These are phyloP conservation scores for Scopulariopsis brevicaulis DNA, from an alignment of 2,329 filamentous ascomycete genomes.

Conservation along the genomic window DNA sequence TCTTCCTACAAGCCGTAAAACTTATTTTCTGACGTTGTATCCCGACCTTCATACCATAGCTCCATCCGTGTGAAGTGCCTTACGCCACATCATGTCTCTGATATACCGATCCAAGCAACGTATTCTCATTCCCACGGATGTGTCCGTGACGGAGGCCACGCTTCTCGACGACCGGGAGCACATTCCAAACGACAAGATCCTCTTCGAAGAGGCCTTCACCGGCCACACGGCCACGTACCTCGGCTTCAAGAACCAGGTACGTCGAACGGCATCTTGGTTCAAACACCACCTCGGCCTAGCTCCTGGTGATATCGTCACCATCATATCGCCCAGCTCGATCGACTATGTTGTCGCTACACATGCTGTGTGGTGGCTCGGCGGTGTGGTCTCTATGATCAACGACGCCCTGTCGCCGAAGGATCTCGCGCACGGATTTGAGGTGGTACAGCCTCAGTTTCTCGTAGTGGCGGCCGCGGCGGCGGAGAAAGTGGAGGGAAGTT, in stretches of 20 bases:
- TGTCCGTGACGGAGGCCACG: not conserved
- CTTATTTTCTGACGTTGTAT: too few relatives aligned
- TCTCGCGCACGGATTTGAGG: not conserved
- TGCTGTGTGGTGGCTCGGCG: not conserved
- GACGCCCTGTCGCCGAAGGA: not conserved
- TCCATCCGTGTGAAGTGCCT: too few relatives aligned
- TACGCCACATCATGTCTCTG: not conserved
- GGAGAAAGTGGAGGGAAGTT: not conserved
- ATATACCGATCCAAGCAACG: not conserved
- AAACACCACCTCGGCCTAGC: not conserved
- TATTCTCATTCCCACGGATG: not conserved
- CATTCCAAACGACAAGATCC: slow-evolving; percentile 1
- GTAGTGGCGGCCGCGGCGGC: not conserved
- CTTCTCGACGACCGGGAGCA: not conserved
- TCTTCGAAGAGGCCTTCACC: not conserved
- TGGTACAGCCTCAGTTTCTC: not conserved
- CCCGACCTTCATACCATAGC: too few relatives aligned
- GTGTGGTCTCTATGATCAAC: not conserved
- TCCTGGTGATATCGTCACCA: not conserved
- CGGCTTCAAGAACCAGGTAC: not conserved
- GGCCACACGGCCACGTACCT: not conserved
- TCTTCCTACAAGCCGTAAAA: too few relatives aligned
- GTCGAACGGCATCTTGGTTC: not conserved
- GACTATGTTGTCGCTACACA: not conserved
- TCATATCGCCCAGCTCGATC: not conserved